Evolutionary conservation across 768 basidiomycete genomes (phyloP).

Genomic region (Roridomyces roridus): DNA sequence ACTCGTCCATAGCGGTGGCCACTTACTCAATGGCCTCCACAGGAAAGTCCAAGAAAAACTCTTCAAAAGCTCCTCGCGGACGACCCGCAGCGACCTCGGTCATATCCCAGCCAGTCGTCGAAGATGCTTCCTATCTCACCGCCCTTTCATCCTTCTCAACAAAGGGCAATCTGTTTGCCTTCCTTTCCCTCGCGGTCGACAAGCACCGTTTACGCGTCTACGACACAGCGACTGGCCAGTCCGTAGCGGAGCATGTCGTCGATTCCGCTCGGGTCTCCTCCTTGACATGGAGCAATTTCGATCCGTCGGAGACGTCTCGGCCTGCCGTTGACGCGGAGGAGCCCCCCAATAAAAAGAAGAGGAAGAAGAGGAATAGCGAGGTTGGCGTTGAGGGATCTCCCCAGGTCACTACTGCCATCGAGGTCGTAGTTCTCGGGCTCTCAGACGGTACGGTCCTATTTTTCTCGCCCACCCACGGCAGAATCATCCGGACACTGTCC

Average conservation of each 20-base stretch:
- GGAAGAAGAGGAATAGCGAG: constrained; percentile 48
- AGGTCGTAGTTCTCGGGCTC: constrained; percentile 63
- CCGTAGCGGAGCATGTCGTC: constrained; percentile 62
- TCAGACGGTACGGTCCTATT: constrained; percentile 63
- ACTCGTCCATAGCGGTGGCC: too few species aligned
- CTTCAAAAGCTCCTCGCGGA: constrained; percentile 57
- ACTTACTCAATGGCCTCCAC: constrained; percentile 45
- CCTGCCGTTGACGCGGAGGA: constrained; percentile 31
- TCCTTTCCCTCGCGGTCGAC: constrained; percentile 70
- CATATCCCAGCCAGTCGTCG: constrained; percentile 61
- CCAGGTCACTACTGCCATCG: constrained; percentile 34
- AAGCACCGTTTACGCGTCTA: constrained; percentile 75
- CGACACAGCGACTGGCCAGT: constrained; percentile 59
- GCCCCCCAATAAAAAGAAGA: constrained; percentile 60
- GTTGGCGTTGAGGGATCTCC: constrained; percentile 29
- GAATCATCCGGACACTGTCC: constrained; percentile 59
- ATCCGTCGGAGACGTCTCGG: constrained; percentile 34
- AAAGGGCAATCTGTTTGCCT: constrained; percentile 60
- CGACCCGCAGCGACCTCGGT: constrained; percentile 60
- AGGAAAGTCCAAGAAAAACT: constrained; percentile 57
- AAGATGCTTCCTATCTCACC: constrained; percentile 49
- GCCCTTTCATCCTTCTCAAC: constrained; percentile 66
- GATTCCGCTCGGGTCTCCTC: constrained; percentile 61
- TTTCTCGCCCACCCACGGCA: constrained; percentile 68
- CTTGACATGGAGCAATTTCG: constrained; percentile 56